These are phyloP conservation scores for Kluyveromyces aestuarii DNA, from an alignment of 805 yeast genomes.

Conservation along the genomic window DNA sequence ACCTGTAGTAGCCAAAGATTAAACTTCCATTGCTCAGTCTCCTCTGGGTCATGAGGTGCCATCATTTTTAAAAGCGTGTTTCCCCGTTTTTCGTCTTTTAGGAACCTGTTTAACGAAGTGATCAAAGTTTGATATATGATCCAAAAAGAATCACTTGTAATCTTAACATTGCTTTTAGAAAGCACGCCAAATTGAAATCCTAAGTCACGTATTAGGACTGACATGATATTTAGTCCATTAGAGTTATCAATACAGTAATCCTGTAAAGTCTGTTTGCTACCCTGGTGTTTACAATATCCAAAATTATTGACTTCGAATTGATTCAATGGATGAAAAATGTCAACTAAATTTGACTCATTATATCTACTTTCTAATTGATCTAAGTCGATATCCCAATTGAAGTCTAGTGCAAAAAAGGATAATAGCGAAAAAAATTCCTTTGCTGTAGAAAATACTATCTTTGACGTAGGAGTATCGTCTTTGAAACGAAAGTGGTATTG, in stretches of 20 bases:
- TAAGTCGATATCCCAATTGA: slow-evolving; percentile 16
- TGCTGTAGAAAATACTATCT: slow-evolving; percentile 16
- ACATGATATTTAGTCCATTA: slow-evolving; percentile 21
- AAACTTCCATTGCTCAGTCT: slow-evolving; percentile 1
- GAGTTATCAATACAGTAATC: slow-evolving; percentile 16
- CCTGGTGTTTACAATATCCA: slow-evolving; percentile 22
- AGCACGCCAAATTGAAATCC: slow-evolving; percentile 23
- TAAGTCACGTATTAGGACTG: slow-evolving; percentile 21
- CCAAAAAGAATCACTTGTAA: slow-evolving; percentile 20
- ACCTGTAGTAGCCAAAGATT: background rate
- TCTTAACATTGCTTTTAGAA: slow-evolving; percentile 14
- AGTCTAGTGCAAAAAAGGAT: slow-evolving; percentile 24
- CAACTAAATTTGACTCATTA: slow-evolving; percentile 20
- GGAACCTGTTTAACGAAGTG: slow-evolving; percentile 12
- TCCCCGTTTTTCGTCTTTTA: slow-evolving; percentile 11
- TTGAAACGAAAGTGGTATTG: slow-evolving; percentile 18
- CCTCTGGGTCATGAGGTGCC: slow-evolving; percentile 2
- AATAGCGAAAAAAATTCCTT: slow-evolving; percentile 19
- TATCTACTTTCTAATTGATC: slow-evolving; percentile 6
- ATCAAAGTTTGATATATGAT: slow-evolving; percentile 18
- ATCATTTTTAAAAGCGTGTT: slow-evolving; percentile 12
- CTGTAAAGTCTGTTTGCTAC: slow-evolving; percentile 2
- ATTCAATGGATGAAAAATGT: slow-evolving; percentile 16
- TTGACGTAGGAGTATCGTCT: slow-evolving; percentile 15
- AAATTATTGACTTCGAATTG: slow-evolving; percentile 17